Conservation (phyloP, 495 filamentous ascomycete species). For the Penicillium bovifimosum region DNA sequence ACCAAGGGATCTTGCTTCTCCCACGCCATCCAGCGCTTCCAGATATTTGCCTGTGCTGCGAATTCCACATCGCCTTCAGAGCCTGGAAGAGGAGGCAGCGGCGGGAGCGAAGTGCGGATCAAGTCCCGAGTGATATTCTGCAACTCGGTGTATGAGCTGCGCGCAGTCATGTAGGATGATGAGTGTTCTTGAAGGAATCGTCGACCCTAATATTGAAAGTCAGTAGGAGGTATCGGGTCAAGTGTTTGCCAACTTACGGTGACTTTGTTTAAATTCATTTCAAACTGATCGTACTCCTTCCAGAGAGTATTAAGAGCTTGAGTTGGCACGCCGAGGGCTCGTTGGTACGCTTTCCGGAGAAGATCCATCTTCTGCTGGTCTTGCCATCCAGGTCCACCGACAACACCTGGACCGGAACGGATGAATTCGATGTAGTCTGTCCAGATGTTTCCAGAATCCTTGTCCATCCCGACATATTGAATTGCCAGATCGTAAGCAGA, state of each 20-base stretch:
- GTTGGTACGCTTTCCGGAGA: constrained; percentile 84
- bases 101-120: constrained; percentile 68
- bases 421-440: constrained; percentile 88
- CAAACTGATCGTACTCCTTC: constrained; percentile 97
- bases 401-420: constrained; percentile 72
- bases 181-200: constrained; percentile 91
- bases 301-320: constrained; percentile 74
- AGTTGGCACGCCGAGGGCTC: constrained; percentile 78
- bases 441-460: constrained; percentile 88
- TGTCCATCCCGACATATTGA: constrained; percentile 84
- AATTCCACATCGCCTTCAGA: constrained; percentile 87
- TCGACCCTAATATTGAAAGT: constrained; percentile 55
- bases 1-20: constrained; percentile 89
- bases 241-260: constrained; percentile 46
- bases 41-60: constrained; percentile 76
- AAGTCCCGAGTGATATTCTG: constrained; percentile 79
- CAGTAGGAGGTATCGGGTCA: constrained; percentile 13
- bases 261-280: constrained; percentile 85
- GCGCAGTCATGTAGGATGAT: constrained; percentile 87
- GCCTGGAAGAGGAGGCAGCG: constrained; percentile 73
- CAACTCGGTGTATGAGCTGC: constrained; percentile 74
- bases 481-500: constrained; percentile 88
- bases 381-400: constrained; percentile 86
- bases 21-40: constrained; percentile 91
- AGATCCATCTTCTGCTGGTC: constrained; percentile 97